Evolutionary conservation across 106 monocot species (phyloP).

Genomic region (Dendrobium officinale): DNA sequence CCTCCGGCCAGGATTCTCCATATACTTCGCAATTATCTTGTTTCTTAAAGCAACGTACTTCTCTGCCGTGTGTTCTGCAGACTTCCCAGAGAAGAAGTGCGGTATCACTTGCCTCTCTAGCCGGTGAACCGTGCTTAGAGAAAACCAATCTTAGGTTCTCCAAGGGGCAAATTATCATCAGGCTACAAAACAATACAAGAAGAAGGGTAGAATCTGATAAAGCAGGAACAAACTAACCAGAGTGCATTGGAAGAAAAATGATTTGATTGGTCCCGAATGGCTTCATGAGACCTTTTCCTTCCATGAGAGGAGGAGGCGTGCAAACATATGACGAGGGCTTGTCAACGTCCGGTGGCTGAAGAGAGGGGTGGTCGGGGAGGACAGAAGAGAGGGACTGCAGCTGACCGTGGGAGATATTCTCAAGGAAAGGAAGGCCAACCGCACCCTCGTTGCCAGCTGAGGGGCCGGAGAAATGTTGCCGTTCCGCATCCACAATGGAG

Average conservation of each 20-base stretch:
- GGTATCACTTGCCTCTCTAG: constrained; percentile 95
- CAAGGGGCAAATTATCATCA: constrained; percentile 4
- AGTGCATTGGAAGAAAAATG: constrained; percentile 64
- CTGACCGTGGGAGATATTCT: constrained; percentile 98
- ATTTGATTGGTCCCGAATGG: constrained; percentile 28
- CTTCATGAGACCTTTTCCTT: constrained; percentile 65
- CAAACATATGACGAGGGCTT: constrained; percentile 66
- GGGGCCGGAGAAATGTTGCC: not conserved
- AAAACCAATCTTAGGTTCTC: constrained; percentile 76
- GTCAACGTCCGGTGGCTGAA: constrained; percentile 37
- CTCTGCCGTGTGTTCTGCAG: constrained; percentile 63
- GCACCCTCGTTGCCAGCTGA: not conserved
- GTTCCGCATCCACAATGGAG: constrained; percentile 59
- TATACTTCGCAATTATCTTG: constrained; percentile 65
- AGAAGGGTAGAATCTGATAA: not conserved
- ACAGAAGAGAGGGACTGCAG: constrained; percentile 73
- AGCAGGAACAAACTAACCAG: constrained; percentile 30
- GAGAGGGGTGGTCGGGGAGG: constrained; percentile 56
- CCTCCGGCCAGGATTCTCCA: constrained; percentile 68
- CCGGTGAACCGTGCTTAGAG: constrained; percentile 55
- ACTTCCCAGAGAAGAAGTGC: constrained; percentile 88
- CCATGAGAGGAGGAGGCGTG: constrained; percentile 74
- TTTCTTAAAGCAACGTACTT: constrained; percentile 69
- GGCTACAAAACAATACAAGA: not conserved
- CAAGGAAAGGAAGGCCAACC: constrained; percentile 20